These are phyloP conservation scores for Kodamaea lidongshanica DNA, from an alignment of 805 yeast genomes.

Conservation along the genomic window DNA sequence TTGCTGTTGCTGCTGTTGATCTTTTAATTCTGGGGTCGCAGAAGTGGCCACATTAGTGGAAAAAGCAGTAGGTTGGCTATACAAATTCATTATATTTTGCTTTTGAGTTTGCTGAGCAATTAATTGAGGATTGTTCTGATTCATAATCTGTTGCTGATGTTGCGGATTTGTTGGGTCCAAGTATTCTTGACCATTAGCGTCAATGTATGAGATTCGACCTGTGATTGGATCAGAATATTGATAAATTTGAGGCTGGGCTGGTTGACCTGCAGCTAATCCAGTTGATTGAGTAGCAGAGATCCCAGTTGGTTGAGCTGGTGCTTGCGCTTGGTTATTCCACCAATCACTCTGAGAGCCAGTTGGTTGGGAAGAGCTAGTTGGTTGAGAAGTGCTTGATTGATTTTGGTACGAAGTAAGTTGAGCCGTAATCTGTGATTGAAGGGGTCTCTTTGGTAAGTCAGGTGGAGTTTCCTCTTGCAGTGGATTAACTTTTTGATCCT, in stretches of 20 bases:
- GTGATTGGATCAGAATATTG: slow-evolving; percentile 71
- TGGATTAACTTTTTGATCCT: slow-evolving; percentile 31
- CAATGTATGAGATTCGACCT: slow-evolving; percentile 61
- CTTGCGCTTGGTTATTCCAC: slow-evolving; percentile 19
- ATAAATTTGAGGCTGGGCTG: slow-evolving; percentile 45
- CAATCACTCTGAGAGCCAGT: slow-evolving; percentile 23
- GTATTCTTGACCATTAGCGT: slow-evolving; percentile 61
- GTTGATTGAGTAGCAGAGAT: slow-evolving; percentile 9
- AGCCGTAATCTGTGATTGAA: no score
- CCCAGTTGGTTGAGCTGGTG: slow-evolving; percentile 10
- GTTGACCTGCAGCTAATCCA: slow-evolving; percentile 9
- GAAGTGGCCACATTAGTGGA: slow-evolving; percentile 24
- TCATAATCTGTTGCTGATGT: slow-evolving; percentile 33
- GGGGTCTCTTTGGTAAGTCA: slow-evolving; percentile 36
- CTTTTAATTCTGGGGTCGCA: slow-evolving; percentile 11
- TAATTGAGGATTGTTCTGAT: slow-evolving; percentile 19
- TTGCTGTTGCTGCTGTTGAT: slow-evolving; percentile 8
- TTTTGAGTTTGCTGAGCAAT: slow-evolving; percentile 27
- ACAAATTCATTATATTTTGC: slow-evolving; percentile 36
- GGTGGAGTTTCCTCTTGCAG: slow-evolving; percentile 42
- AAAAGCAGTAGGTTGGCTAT: slow-evolving; percentile 31
- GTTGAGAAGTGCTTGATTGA: slow-evolving; percentile 10
- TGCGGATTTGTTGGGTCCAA: slow-evolving; percentile 44
- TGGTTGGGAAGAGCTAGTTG: slow-evolving; percentile 19
- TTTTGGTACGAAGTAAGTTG: no score